Evolutionary conservation across 768 basidiomycete genomes (phyloP).

Genomic region (Mycena sanguinolenta): DNA sequence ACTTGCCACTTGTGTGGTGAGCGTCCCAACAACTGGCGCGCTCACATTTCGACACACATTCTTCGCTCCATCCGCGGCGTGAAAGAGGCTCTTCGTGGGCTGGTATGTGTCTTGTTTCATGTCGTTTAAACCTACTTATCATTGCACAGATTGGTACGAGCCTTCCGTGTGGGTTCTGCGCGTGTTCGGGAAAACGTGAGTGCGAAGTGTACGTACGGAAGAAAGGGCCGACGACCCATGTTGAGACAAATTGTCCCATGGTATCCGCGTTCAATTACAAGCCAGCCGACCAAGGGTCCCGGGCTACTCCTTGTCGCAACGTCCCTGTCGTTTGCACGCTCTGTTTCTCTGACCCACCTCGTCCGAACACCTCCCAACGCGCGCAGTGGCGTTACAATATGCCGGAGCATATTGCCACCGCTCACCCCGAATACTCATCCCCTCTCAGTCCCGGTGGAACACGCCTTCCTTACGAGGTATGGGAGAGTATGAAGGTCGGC

Average conservation of each 20-base stretch:
- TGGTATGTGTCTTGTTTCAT: slow-evolving; percentile 1
- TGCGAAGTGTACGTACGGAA: neutral
- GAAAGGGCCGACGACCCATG: neutral
- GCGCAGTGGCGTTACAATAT: slow-evolving; percentile 31
- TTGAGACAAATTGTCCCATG: neutral
- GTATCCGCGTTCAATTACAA: slow-evolving; percentile 9
- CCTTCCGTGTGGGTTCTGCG: slow-evolving; percentile 22
- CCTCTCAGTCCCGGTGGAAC: neutral
- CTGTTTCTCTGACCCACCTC: neutral
- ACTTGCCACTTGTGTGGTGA: slow-evolving; percentile 20
- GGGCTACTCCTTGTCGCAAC: no score
- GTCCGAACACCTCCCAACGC: neutral
- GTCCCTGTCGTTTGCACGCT: no score
- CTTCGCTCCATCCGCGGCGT: slow-evolving; percentile 11
- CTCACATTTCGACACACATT: slow-evolving; percentile 16
- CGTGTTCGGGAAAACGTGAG: neutral
- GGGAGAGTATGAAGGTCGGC: neutral
- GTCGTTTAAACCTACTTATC: neutral
- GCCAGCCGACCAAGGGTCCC: slow-evolving; percentile 13
- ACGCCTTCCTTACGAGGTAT: slow-evolving; percentile 18
- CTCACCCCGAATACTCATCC: slow-evolving; percentile 16
- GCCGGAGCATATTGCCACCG: slow-evolving; percentile 4
- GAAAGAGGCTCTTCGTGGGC: neutral
- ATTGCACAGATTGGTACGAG: neutral
- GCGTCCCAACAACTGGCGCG: slow-evolving; percentile 15